These are phyloP conservation scores for Begonia masoniana DNA, from an alignment of 306 rosid genomes.

Conservation along the genomic window DNA sequence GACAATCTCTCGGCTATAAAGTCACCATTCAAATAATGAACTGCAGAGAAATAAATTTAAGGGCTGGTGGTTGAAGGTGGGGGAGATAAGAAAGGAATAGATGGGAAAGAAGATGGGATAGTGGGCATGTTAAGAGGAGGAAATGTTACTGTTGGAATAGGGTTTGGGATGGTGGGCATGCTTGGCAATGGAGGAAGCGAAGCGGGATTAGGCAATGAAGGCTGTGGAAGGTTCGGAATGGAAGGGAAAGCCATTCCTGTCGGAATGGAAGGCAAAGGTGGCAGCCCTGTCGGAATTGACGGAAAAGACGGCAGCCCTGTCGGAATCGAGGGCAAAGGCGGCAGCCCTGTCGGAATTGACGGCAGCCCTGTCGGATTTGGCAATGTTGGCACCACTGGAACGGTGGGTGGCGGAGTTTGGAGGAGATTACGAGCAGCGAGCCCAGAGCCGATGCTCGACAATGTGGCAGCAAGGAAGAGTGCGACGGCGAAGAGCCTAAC, in stretches of 20 bases:
- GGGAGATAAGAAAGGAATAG: conserved; percentile 9
- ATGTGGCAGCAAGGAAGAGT: conserved; percentile 1
- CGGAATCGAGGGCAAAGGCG: conserved; percentile 3
- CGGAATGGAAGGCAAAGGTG: conserved; percentile 1
- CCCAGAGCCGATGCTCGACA: neutral
- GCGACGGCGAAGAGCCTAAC: neutral
- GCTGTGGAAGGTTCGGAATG: conserved; percentile 2
- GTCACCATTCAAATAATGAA: no score
- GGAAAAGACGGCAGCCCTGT: conserved; percentile 2
- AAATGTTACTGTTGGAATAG: neutral
- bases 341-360: neutral
- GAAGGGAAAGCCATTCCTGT: conserved; percentile 7
- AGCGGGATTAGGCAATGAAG: conserved; percentile 3
- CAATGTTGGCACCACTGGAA: conserved; percentile 1
- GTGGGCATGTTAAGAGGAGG: conserved; percentile 6
- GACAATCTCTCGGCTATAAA: no score
- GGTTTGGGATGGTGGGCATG: neutral
- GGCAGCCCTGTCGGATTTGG: no score
- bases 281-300: neutral
- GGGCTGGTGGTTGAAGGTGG: conserved; percentile 14
- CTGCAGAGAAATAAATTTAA: neutral
- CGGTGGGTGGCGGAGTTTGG: neutral
- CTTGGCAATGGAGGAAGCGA: conserved; percentile 10
- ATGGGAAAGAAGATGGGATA: conserved; percentile 4
- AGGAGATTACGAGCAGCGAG: conserved; percentile 10